Percentiles rank a stretch among this genome's conserved stretches.
Conservation (phyloP, 1,139 yeast genomes). For the Geotrichum carabidarum region DNA sequence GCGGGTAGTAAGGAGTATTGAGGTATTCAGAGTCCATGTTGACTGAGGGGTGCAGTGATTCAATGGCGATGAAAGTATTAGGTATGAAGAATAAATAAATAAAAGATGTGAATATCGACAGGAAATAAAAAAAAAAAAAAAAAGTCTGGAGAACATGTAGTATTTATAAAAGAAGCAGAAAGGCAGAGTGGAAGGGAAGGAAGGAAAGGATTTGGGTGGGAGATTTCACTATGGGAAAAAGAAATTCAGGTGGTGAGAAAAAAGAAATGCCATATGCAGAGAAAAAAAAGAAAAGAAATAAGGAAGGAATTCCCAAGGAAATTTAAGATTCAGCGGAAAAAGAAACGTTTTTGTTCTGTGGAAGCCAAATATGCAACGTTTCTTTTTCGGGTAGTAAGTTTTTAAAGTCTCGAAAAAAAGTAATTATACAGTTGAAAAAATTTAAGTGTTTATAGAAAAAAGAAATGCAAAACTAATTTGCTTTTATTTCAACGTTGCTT, state of each 20-base stretch:
- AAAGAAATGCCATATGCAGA: too few species aligned
- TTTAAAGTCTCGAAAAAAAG: too few species aligned
- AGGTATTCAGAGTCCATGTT: constrained; percentile 13
- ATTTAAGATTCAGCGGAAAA: background rate
- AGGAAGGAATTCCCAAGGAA: background rate
- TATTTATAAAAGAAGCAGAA: background rate
- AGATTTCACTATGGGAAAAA: background rate
- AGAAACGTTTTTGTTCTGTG: too few species aligned
- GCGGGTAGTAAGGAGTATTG: constrained; percentile 9
- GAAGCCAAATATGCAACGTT: too few species aligned
- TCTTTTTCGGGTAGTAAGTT: too few species aligned
- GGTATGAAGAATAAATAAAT: too few species aligned
- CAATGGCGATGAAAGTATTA: background rate
- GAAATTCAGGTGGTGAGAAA: background rate
- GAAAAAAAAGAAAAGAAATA: background rate
- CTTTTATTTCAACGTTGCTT: too few species aligned
- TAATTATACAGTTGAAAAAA: too few species aligned
- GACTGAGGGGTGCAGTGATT: background rate
- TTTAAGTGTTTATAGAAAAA: too few species aligned
- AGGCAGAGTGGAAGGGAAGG: too few species aligned
- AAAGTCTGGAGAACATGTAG: background rate
- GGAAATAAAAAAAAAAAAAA: background rate
- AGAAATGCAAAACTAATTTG: too few species aligned
- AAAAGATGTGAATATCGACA: background rate
- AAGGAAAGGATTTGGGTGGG: too few species aligned